Conservation (phyloP, 495 filamentous ascomycete genomes). For the Aspergillus avenaceus region DNA sequence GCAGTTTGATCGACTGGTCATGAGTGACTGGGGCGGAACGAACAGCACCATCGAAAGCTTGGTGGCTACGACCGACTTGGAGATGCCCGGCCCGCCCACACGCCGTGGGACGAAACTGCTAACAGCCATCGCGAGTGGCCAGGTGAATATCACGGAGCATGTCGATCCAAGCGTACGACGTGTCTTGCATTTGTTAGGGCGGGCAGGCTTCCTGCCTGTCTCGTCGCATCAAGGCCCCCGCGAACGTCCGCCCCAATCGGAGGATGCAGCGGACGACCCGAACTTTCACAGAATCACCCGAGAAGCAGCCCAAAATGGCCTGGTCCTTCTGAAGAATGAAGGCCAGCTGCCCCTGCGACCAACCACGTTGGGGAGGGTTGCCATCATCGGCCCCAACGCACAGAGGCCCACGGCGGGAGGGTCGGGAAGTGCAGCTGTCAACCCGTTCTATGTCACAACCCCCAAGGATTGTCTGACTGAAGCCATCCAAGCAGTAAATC, state of each 20-base stretch:
- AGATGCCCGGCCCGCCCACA: slow-evolving; percentile 60
- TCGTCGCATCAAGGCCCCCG: too few species aligned
- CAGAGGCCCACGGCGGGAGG: not conserved
- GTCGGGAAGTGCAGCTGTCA: not conserved
- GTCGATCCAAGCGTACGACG: not conserved
- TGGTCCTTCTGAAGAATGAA: slow-evolving; percentile 8
- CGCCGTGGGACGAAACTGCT: slow-evolving; percentile 31
- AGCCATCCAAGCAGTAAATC: not conserved
- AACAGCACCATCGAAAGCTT: slow-evolving; percentile 29
- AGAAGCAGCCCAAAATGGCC: not conserved
- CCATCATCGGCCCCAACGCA: not conserved
- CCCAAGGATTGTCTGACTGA: not conserved
- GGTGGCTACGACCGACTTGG: slow-evolving; percentile 58
- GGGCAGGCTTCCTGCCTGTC: too few species aligned
- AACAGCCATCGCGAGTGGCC: not conserved
- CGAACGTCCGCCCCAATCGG: too few species aligned
- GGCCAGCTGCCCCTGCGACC: not conserved
- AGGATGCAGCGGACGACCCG: not conserved
- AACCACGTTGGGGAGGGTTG: not conserved
- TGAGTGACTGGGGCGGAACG: slow-evolving; percentile 61
- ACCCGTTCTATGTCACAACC: not conserved
- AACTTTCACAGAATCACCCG: not conserved
- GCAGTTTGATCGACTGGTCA: slow-evolving; percentile 59
- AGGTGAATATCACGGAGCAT: not conserved
- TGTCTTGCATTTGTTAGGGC: not conserved